Evolutionary conservation across 495 filamentous ascomycete genomes (phyloP).

Genomic region (Penicillium tannophilum): DNA sequence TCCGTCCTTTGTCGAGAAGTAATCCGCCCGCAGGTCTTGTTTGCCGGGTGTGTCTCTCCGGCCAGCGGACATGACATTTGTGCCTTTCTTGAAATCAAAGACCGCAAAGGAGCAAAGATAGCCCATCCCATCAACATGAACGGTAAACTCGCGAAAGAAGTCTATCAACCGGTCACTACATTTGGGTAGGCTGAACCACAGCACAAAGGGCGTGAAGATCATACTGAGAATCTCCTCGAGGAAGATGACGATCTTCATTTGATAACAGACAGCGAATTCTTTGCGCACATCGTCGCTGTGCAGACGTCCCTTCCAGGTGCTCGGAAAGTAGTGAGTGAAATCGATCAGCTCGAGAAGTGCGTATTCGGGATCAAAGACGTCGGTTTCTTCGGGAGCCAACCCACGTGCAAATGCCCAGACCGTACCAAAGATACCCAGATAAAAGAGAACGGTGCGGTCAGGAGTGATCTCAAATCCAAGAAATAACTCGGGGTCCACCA

Average conservation of each 20-base stretch:
- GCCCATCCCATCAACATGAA: slow-evolving; percentile 94
- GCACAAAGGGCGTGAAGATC: slow-evolving; percentile 85
- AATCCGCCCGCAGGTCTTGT: slow-evolving; percentile 79
- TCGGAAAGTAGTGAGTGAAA: slow-evolving; percentile 87
- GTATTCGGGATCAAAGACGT: slow-evolving; percentile 90
- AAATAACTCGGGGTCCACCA: slow-evolving; percentile 88
- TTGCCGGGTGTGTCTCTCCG: slow-evolving; percentile 27
- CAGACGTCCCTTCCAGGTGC: slow-evolving; percentile 82
- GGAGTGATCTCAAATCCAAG: slow-evolving; percentile 86
- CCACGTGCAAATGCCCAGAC: slow-evolving; percentile 81
- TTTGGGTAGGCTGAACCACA: slow-evolving; percentile 84
- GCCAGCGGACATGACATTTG: slow-evolving; percentile 55
- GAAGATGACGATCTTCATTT: slow-evolving; percentile 87
- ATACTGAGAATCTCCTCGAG: slow-evolving; percentile 90
- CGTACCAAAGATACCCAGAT: slow-evolving; percentile 70
- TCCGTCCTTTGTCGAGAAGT: slow-evolving; percentile 90
- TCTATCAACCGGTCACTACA: slow-evolving; percentile 93
- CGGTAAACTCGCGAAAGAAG: slow-evolving; percentile 96
- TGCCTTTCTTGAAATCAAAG: slow-evolving; percentile 92
- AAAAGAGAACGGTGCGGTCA: slow-evolving; percentile 83
- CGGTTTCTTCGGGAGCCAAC: slow-evolving; percentile 79
- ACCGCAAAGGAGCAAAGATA: slow-evolving; percentile 96
- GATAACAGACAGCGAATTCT: slow-evolving; percentile 87
- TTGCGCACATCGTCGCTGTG: slow-evolving; percentile 83
- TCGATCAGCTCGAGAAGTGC: slow-evolving; percentile 85